phyloP scores from a whole-genome alignment of 2,329 filamentous ascomycete genomes.

The Chrysosporium keratinophilum region DNA sequence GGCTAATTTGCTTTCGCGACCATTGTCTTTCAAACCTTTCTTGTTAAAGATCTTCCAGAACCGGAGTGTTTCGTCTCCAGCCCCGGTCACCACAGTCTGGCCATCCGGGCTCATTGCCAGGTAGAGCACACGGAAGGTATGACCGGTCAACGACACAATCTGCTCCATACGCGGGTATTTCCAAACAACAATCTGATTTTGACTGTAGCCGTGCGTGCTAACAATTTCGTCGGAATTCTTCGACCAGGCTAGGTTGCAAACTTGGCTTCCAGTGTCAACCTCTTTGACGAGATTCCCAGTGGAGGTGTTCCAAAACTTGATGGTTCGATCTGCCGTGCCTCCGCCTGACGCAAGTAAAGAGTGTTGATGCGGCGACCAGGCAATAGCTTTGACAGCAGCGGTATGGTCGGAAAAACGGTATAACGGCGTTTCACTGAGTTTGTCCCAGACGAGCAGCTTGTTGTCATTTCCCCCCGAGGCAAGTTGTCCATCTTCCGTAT shows the following conservation, averaged over 20 bases:
- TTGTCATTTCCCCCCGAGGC: slow-evolving; percentile 97
- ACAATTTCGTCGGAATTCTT: slow-evolving; percentile 98
- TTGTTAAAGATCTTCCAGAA: slow-evolving; percentile 97
- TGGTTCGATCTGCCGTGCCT: slow-evolving; percentile 87
- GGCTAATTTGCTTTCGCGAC: slow-evolving; percentile 55
- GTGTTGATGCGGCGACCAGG: slow-evolving; percentile 94
- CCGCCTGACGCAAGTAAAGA: slow-evolving; percentile 91
- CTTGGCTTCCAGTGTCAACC: slow-evolving; percentile 92
- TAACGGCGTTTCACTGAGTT: slow-evolving; percentile 78
- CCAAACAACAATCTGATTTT: slow-evolving; percentile 99
- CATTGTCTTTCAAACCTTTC: slow-evolving; percentile 58
- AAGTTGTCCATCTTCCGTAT: slow-evolving; percentile 86
- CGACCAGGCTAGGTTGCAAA: slow-evolving; percentile 97
- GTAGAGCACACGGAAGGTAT: slow-evolving; percentile 93
- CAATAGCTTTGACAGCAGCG: slow-evolving; percentile 92
- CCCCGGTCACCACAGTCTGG: slow-evolving; percentile 84
- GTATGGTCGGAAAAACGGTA: slow-evolving; percentile 94
- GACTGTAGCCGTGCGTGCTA: slow-evolving; percentile 90
- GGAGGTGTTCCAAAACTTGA: slow-evolving; percentile 95
- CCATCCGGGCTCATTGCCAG: slow-evolving; percentile 96
- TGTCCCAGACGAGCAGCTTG: slow-evolving; percentile 98
- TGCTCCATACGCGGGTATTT: slow-evolving; percentile 98
- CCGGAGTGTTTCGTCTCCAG: slow-evolving; percentile 86
- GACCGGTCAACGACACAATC: slow-evolving; percentile 85
- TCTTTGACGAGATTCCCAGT: slow-evolving; percentile 73